These are phyloP conservation scores for Aciculosporium take DNA, from an alignment of 2,329 filamentous ascomycete genomes.

Conservation along the genomic window DNA sequence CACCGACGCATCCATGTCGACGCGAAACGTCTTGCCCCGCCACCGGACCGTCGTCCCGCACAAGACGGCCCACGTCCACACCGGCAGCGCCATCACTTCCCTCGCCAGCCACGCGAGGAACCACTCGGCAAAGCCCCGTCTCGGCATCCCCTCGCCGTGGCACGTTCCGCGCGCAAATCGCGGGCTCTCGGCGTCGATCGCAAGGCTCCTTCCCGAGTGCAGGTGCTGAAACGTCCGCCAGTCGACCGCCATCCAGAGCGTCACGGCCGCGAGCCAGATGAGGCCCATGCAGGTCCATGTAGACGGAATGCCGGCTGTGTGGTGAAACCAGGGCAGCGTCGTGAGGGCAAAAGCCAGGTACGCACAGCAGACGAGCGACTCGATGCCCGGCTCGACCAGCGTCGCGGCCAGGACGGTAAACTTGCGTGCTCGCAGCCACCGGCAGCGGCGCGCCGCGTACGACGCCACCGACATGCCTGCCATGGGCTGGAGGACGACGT, in stretches of 20 bases:
- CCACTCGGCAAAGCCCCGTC: constrained; percentile 56
- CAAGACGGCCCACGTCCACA: constrained; percentile 82
- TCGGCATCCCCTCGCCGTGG: constrained; percentile 23
- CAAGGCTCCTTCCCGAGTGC: constrained; percentile 58
- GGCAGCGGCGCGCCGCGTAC: constrained; percentile 67
- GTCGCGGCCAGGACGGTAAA: constrained; percentile 86
- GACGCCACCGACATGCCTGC: constrained; percentile 61
- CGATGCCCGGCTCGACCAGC: constrained; percentile 81
- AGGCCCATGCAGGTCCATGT: constrained; percentile 54
- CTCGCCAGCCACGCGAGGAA: constrained; percentile 70
- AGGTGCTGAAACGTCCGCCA: constrained; percentile 58
- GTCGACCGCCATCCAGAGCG: constrained; percentile 62
- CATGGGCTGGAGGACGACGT: constrained; percentile 83
- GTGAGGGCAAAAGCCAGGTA: constrained; percentile 71
- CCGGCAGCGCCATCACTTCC: constrained; percentile 68
- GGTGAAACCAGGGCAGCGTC: constrained; percentile 50
- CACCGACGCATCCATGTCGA: constrained; percentile 74
- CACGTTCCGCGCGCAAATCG: constrained; percentile 46
- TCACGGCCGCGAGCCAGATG: constrained; percentile 53
- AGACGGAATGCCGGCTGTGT: constrained; percentile 36
- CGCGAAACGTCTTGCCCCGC: constrained; percentile 70
- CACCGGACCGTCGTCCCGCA: constrained; percentile 80
- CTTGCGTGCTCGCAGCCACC: constrained; percentile 88
- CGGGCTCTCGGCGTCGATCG: constrained; percentile 59
- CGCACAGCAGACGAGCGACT: constrained; percentile 69